Evolutionary conservation across 495 filamentous ascomycete genomes (phyloP).

Genomic region (Neurospora sp.): DNA sequence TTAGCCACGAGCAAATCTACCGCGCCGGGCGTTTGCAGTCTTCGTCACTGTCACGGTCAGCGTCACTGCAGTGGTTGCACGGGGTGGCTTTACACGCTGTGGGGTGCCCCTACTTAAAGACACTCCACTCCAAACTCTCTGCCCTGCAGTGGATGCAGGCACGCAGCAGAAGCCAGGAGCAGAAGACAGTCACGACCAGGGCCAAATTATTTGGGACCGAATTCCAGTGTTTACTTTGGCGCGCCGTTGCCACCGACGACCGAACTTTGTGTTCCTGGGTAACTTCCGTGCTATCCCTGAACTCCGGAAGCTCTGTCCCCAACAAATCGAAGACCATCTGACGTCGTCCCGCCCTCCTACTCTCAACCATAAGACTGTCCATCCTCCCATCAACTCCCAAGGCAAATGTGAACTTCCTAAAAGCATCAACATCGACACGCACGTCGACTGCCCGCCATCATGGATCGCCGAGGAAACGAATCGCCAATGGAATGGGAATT

Average conservation of each 20-base stretch:
- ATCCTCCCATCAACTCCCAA: background rate
- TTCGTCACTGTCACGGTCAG: background rate
- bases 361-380: background rate
- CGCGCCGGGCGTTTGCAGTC: background rate
- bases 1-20: background rate
- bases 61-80: background rate
- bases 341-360: background rate
- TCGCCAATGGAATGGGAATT: constrained; percentile 44
- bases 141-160: background rate
- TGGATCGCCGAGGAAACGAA: constrained; percentile 36
- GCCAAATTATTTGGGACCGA: background rate
- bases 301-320: background rate
- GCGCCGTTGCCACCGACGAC: constrained; percentile 21
- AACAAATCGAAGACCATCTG: background rate
- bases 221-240: constrained; percentile 19
- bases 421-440: background rate
- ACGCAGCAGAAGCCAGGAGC: background rate
- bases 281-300: background rate
- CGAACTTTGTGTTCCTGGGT: constrained; percentile 1
- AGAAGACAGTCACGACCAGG: background rate
- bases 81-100: background rate
- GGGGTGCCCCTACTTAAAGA: background rate
- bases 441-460: constrained; percentile 6
- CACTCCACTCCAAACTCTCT: background rate
- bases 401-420: background rate